phyloP scores from a whole-genome alignment of 306 rosid species.

The Hylodesmum podocarpum region DNA sequence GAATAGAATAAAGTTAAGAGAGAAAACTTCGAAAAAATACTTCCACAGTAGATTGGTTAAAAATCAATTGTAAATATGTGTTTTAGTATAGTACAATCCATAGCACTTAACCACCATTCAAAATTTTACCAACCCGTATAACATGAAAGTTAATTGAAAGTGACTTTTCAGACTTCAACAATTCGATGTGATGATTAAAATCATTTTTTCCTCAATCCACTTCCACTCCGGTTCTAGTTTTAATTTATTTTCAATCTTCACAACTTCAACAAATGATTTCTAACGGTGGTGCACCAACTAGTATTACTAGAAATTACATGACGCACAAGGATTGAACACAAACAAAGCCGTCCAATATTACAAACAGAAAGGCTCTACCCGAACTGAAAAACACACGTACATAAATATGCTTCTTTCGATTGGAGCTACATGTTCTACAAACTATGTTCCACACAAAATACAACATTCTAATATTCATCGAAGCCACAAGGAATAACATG shows the following conservation, averaged over 20 bases:
- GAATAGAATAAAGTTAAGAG: not conserved
- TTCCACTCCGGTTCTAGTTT: conserved; percentile 2
- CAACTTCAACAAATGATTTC: not conserved
- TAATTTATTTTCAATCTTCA: not conserved
- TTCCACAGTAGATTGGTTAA: not conserved
- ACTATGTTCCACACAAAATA: conserved; percentile 23
- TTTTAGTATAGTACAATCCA: not conserved
- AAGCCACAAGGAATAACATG: not conserved
- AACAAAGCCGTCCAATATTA: no score
- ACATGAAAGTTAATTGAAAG: conserved; percentile 9
- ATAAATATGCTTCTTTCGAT: not conserved
- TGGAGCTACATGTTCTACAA: not conserved
- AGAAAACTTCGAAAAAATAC: no score
- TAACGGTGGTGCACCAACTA: not conserved
- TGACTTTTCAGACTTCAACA: conserved; percentile 22
- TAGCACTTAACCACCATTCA: no score
- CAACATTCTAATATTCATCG: not conserved
- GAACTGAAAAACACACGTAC: not conserved
- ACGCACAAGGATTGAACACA: no score
- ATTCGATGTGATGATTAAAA: conserved; percentile 2
- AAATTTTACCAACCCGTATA: not conserved
- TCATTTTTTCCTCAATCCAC: not conserved
- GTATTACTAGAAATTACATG: no score
- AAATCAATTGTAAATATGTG: not conserved
- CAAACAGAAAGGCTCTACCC: no score